Conservation (phyloP, 164 flowering plant genomes). For the Pachysandra terminalis region DNA sequence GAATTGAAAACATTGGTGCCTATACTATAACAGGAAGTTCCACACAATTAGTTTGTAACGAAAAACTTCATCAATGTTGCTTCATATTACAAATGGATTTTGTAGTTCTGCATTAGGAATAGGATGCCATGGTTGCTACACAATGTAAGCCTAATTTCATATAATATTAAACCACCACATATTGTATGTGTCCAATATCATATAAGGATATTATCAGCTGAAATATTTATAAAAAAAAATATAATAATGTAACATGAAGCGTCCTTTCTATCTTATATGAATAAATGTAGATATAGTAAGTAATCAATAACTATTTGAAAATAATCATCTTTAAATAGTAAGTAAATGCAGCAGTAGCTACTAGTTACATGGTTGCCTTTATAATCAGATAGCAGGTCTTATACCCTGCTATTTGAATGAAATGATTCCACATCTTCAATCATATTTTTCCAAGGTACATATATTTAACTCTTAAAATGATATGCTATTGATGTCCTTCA, state of each 20-base stretch:
- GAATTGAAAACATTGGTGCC: no score
- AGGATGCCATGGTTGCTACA: neutral
- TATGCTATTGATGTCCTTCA: no score
- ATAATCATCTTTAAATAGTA: no score
- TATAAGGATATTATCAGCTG: neutral
- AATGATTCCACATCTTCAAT: no score
- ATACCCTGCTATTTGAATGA: no score
- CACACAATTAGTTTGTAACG: neutral
- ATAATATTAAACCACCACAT: neutral
- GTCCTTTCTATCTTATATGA: no score
- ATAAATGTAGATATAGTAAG: no score
- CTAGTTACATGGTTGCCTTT: no score
- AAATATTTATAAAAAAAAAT: no score
- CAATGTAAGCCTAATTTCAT: neutral
- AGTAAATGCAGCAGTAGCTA: no score
- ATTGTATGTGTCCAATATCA: neutral
- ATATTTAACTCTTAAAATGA: neutral
- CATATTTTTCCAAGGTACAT: neutral
- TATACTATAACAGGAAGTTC: neutral
- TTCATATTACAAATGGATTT: neutral
- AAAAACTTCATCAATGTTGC: neutral
- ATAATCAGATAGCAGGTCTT: no score
- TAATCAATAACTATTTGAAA: no score
- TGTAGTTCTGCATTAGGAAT: neutral
- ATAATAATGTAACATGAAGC: neutral